Evolutionary conservation across 169 alveolate genomes (phyloP).

Genomic region (Blepharisma undulans): DNA sequence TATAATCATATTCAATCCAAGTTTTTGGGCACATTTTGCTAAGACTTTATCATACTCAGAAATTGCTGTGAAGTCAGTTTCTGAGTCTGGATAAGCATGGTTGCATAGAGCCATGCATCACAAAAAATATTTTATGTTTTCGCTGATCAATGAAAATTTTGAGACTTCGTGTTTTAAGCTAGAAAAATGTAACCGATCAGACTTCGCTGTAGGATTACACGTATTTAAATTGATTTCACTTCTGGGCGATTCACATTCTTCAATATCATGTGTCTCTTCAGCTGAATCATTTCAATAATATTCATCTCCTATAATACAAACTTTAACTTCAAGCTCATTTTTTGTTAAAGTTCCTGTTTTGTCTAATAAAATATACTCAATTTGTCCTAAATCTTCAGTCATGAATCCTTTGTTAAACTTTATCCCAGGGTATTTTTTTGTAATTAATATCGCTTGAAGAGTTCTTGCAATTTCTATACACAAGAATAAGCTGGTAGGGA

Average conservation of each 20-base stretch:
- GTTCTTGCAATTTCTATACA: conserved; percentile 40
- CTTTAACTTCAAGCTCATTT: conserved; percentile 93
- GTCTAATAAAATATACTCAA: conserved; percentile 94
- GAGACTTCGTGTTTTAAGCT: background rate
- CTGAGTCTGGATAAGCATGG: conserved; percentile 8
- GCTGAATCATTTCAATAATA: conserved; percentile 49
- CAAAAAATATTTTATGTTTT: background rate
- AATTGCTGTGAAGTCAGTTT: background rate
- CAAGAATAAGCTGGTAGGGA: conserved; percentile 42
- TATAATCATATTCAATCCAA: background rate
- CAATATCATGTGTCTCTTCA: background rate
- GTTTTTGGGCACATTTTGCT: background rate
- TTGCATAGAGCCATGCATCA: conserved; percentile 8
- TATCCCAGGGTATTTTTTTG: conserved; percentile 78
- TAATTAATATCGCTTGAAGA: background rate
- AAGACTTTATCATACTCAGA: conserved; percentile 1
- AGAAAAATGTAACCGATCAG: background rate
- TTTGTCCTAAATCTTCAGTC: conserved; percentile 95
- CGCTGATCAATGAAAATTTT: background rate
- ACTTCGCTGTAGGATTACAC: background rate
- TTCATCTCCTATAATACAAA: conserved; percentile 66
- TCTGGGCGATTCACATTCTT: background rate
- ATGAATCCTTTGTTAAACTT: conserved; percentile 88
- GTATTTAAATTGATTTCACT: background rate
- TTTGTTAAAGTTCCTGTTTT: conserved; percentile 98